Conservation (phyloP, 2,329 filamentous ascomycete species). For the Nannizziopsis barbatae region DNA sequence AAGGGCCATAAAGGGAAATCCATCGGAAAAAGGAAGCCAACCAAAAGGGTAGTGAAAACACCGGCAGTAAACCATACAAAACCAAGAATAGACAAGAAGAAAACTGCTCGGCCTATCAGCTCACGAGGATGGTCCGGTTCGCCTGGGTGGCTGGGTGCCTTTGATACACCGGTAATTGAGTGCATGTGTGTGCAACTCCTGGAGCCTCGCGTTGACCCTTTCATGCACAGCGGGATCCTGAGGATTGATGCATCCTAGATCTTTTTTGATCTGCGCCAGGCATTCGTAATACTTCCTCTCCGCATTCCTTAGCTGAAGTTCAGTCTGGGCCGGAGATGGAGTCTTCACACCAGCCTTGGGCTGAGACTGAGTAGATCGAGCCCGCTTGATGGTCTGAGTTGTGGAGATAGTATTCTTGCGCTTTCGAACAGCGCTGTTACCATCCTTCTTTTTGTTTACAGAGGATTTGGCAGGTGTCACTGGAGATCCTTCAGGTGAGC, state of each 20-base stretch:
- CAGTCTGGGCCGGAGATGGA: conserved; percentile 24
- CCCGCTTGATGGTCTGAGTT: conserved; percentile 34
- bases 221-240: conserved; percentile 34
- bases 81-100: not conserved
- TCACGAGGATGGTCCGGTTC: conserved; percentile 13
- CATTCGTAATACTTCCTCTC: conserved; percentile 35
- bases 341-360: conserved; percentile 29
- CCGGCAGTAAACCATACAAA: not conserved
- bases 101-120: too few species aligned
- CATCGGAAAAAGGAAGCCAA: too few species aligned
- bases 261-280: conserved; percentile 30
- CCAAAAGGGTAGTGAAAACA: too few species aligned
- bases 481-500: conserved; percentile 33
- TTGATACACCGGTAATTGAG: conserved; percentile 35
- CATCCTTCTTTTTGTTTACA: conserved; percentile 27
- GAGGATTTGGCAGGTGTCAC: conserved; percentile 17
- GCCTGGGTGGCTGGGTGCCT: conserved; percentile 31
- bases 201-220: conserved; percentile 35
- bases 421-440: conserved; percentile 25
- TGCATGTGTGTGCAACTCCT: conserved; percentile 35
- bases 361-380: conserved; percentile 28
- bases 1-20: too few species aligned
- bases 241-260: conserved; percentile 31
- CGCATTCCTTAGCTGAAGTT: conserved; percentile 33
- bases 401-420: conserved; percentile 28